A percentile compares a stretch with the other conserved stretches of the same genome.
phyloP scores from a whole-genome alignment of 495 filamentous ascomycete species.

The Chaetomidium leptoderma region DNA sequence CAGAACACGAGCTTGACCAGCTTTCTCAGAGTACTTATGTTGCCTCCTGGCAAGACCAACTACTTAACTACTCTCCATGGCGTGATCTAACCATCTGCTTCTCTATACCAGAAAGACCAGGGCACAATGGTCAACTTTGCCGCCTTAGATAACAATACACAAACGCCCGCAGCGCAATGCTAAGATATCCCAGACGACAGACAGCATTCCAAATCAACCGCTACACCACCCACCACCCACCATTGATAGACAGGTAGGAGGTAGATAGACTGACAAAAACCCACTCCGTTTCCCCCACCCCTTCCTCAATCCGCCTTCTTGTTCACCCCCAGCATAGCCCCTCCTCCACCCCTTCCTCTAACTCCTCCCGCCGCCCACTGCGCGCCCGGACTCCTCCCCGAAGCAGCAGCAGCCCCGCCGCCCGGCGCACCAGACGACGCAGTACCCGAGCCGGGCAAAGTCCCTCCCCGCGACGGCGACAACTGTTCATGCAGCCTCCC shows the following conservation, averaged over 20 bases:
- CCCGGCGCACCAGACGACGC: background rate
- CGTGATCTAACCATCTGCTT: background rate
- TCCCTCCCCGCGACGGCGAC: slow-evolving; percentile 13
- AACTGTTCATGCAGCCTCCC: slow-evolving; percentile 31
- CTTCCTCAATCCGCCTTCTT: slow-evolving; percentile 36
- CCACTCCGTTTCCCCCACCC: background rate
- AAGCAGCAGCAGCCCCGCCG: slow-evolving; percentile 17
- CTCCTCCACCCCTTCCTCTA: slow-evolving; percentile 6
- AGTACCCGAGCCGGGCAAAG: background rate
- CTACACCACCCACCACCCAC: background rate
- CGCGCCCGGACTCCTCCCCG: slow-evolving; percentile 33
- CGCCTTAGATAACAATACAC: background rate
- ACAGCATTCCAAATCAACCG: background rate
- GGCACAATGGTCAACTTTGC: slow-evolving; percentile 1
- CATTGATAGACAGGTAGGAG: background rate
- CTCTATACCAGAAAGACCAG: slow-evolving; percentile 5
- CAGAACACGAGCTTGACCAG: too few relatives aligned
- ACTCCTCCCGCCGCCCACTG: slow-evolving; percentile 24
- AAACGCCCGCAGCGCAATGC: slow-evolving; percentile 16
- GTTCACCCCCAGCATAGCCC: background rate
- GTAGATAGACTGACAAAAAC: too few relatives aligned
- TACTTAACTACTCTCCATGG: background rate
- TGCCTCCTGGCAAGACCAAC: background rate
- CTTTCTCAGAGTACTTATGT: too few relatives aligned
- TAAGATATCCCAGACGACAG: slow-evolving; percentile 10